These are phyloP conservation scores for Coemansia sp. DNA, from an alignment of 371 early-diverging fungal genomes.

Conservation along the genomic window DNA sequence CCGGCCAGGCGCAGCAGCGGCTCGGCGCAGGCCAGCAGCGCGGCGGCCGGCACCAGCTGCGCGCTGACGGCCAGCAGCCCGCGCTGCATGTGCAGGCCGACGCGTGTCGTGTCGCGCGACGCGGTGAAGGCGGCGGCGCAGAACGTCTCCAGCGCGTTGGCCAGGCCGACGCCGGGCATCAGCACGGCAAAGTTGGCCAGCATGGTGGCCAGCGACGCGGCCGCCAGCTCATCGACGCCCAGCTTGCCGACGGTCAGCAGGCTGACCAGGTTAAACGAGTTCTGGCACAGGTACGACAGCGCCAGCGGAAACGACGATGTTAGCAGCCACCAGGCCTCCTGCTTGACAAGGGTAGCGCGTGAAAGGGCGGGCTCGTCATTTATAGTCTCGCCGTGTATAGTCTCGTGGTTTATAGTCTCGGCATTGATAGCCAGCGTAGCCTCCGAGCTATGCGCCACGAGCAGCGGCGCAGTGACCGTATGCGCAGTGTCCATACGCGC, in stretches of 20 bases:
- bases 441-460: too few species aligned
- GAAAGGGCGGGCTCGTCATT: slow-evolving; percentile 28
- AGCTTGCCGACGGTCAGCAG: slow-evolving; percentile 64
- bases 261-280: slow-evolving; percentile 62
- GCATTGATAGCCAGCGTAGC: too few species aligned
- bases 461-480: too few species aligned
- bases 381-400: slow-evolving; percentile 1
- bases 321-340: slow-evolving; percentile 53
- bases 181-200: slow-evolving; percentile 80
- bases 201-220: slow-evolving; percentile 74
- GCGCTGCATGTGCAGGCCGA: slow-evolving; percentile 82
- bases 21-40: slow-evolving; percentile 41
- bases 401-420: slow-evolving; percentile 1
- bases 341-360: slow-evolving; percentile 21
- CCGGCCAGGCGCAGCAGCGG: slow-evolving; percentile 23
- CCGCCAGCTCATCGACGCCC: slow-evolving; percentile 69
- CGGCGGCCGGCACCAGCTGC: slow-evolving; percentile 56
- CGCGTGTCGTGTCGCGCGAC: slow-evolving; percentile 62
- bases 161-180: slow-evolving; percentile 73
- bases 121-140: slow-evolving; percentile 84
- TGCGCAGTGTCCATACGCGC: too few species aligned
- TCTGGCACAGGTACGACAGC: slow-evolving; percentile 63
- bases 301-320: slow-evolving; percentile 61
- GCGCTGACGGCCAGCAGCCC: slow-evolving; percentile 70
- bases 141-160: slow-evolving; percentile 84